Evolutionary conservation across 2,329 filamentous ascomycete genomes (phyloP).

Genomic region (Penicillium sp.): DNA sequence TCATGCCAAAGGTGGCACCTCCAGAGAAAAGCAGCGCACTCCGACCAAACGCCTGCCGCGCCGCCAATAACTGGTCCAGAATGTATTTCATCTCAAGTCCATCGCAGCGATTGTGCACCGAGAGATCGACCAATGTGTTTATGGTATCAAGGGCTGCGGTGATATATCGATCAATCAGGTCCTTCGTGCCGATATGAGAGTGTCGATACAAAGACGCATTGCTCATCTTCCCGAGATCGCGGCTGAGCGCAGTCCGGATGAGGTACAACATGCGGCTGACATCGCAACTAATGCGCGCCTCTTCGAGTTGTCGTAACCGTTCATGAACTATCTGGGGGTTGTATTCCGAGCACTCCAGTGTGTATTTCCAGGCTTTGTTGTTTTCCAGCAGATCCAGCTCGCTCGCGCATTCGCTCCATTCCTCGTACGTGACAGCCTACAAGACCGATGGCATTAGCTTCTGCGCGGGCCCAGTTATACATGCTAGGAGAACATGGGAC

Average conservation of each 20-base stretch:
- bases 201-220: constrained; percentile 81
- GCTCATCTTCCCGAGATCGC: constrained; percentile 84
- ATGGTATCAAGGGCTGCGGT: constrained; percentile 77
- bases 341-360: constrained; percentile 70
- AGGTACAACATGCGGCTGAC: constrained; percentile 77
- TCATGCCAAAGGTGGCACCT: constrained; percentile 89
- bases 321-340: constrained; percentile 70
- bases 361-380: constrained; percentile 79
- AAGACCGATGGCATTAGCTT: too few relatives aligned
- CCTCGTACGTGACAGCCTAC: constrained; percentile 68
- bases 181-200: constrained; percentile 83
- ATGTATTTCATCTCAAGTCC: constrained; percentile 63
- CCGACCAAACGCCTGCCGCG: constrained; percentile 81
- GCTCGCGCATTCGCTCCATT: constrained; percentile 76
- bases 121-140: constrained; percentile 68
- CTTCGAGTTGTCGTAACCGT: constrained; percentile 73
- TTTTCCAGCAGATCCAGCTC: constrained; percentile 80
- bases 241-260: constrained; percentile 76
- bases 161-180: constrained; percentile 84
- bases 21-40: constrained; percentile 83
- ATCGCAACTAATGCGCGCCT: constrained; percentile 73
- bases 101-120: constrained; percentile 54
- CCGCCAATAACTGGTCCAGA: constrained; percentile 70
- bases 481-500: too few relatives aligned
- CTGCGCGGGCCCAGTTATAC: too few relatives aligned